Percentiles rank a stretch among this genome's conserved stretches.
phyloP scores from a whole-genome alignment of 225 moss, liverwort and hornwort species.

The Pseudoscleropodium purum region DNA sequence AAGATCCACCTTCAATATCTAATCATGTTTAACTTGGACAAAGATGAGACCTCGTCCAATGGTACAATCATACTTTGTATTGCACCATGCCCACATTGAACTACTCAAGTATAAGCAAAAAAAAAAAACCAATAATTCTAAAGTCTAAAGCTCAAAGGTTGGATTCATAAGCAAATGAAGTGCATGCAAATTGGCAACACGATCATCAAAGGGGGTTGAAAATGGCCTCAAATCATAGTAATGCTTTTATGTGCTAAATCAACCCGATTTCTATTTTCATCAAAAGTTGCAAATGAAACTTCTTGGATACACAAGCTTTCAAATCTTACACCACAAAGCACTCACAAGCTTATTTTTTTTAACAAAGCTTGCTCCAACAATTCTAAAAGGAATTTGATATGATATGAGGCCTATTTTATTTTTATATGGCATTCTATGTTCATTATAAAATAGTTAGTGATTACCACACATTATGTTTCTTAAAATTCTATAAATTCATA shows the following conservation, averaged over 20 bases:
- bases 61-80: rapidly evolving
- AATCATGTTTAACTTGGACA: rapidly evolving
- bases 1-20: neutral
- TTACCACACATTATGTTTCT: neutral
- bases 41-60: neutral
- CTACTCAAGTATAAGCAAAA: rapidly evolving
- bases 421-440: neutral
- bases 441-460: neutral
- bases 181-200: neutral
- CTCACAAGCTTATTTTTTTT: neutral
- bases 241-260: neutral
- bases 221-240: neutral
- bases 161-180: rapidly evolving
- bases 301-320: rapidly evolving
- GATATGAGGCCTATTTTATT: neutral
- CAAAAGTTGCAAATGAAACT: neutral
- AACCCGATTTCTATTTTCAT: neutral
- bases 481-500: neutral
- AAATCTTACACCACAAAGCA: rapidly evolving
- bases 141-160: neutral
- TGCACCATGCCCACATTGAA: rapidly evolving
- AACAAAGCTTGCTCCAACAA: neutral
- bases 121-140: neutral
- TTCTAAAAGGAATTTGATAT: rapidly evolving
- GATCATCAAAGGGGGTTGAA: rapidly evolving